These are phyloP conservation scores for Naganishia sp. DNA, from an alignment of 1,284 basidiomycete genomes.

Conservation along the genomic window DNA sequence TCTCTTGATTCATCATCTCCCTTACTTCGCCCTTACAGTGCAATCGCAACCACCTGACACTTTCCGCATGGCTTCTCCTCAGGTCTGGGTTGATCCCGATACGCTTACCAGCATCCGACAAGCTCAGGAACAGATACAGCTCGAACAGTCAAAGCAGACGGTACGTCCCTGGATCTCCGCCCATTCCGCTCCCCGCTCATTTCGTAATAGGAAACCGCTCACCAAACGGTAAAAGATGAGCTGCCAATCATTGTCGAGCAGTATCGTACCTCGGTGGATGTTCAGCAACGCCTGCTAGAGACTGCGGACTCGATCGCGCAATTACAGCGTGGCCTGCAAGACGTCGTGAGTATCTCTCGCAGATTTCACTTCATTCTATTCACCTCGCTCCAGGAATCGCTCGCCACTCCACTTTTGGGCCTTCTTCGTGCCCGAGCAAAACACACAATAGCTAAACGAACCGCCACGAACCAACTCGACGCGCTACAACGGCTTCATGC, in stretches of 20 bases:
- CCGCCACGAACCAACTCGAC: not conserved
- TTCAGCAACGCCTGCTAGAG: not conserved
- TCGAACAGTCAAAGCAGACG: not conserved
- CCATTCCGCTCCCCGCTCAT: not conserved
- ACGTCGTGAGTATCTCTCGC: not conserved
- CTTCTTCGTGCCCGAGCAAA: slow-evolving; percentile 3
- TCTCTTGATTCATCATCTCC: no score
- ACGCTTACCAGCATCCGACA: slow-evolving; percentile 5
- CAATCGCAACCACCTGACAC: not conserved
- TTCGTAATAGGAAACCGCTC: slow-evolving; percentile 1
- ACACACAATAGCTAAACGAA: not conserved
- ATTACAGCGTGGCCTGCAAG: slow-evolving; percentile 6
- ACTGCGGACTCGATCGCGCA: not conserved
- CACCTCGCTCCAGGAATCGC: not conserved
- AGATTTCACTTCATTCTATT: not conserved
- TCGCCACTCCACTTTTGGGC: not conserved
- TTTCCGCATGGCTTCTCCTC: not conserved
- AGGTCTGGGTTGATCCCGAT: not conserved
- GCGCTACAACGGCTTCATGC: slow-evolving; percentile 3
- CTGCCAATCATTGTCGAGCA: slow-evolving; percentile 7
- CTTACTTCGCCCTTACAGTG: no score
- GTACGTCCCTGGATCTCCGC: not conserved
- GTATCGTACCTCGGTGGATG: not conserved
- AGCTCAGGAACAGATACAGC: slow-evolving; percentile 4
- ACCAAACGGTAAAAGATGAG: not conserved